A percentile compares a stretch with the other conserved stretches of the same genome.
phyloP scores from a whole-genome alignment of 2,329 filamentous ascomycete species.

The Samsoniella hepiali region DNA sequence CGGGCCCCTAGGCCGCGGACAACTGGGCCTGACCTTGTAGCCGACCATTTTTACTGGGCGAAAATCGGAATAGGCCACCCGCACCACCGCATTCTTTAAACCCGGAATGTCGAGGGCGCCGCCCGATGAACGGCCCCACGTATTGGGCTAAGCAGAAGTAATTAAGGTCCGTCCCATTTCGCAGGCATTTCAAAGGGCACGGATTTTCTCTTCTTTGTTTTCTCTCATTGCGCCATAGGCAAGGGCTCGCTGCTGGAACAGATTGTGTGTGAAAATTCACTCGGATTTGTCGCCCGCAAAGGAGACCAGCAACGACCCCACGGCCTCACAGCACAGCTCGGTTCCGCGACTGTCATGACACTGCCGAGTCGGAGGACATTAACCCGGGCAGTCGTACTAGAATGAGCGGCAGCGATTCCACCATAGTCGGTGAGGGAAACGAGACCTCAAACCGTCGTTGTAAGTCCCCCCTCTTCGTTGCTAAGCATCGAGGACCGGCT shows the following conservation, averaged over 20 bases:
- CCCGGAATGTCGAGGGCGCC: not conserved
- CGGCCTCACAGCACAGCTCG: not conserved
- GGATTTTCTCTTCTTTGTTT: not conserved
- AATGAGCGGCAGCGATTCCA: not conserved
- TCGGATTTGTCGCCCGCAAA: not conserved
- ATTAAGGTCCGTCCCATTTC: not conserved
- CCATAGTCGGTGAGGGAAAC: not conserved
- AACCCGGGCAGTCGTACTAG: no score
- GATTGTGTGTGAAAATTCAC: not conserved
- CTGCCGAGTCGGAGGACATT: not conserved
- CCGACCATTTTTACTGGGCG: not conserved
- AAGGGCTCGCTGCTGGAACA: not conserved
- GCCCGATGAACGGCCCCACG: constrained; percentile 2
- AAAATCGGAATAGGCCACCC: no score
- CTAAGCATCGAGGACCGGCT: not conserved
- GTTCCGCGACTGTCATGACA: not conserved
- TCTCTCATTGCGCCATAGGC: not conserved
- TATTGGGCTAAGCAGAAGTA: not conserved
- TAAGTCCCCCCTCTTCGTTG: not conserved
- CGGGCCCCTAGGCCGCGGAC: not conserved
- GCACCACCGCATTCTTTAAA: not conserved
- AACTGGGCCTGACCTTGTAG: not conserved
- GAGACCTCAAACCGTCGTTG: not conserved
- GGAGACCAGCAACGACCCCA: not conserved
- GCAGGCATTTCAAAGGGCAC: not conserved